Evolutionary conservation across 495 filamentous ascomycete species (phyloP).

Genomic region (Oidiodendron maius): DNA sequence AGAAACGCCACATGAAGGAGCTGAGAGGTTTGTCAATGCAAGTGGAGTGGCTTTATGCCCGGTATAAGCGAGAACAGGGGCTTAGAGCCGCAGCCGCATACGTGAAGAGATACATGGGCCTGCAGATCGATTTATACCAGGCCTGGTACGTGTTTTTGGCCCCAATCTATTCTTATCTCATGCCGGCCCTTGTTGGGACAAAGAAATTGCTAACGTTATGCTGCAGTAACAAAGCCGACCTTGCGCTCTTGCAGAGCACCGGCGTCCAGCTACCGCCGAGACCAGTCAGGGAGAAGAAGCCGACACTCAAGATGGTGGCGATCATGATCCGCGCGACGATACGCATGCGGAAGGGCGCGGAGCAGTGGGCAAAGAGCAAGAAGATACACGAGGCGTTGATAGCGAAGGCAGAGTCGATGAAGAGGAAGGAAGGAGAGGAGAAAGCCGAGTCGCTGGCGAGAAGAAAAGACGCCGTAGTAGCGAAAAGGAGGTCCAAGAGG

Average conservation of each 20-base stretch:
- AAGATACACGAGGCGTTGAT: conserved; percentile 16
- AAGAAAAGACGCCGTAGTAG: too few relatives aligned
- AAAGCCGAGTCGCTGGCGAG: too few relatives aligned
- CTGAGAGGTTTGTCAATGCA: conserved; percentile 78
- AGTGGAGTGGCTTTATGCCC: conserved; percentile 80
- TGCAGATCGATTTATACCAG: conserved; percentile 74
- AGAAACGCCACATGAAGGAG: conserved; percentile 70
- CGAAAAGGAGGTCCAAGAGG: not conserved
- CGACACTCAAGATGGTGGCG: conserved; percentile 21
- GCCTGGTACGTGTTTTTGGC: conserved; percentile 67
- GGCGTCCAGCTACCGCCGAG: conserved; percentile 48
- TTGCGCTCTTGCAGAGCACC: conserved; percentile 77
- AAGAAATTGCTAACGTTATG: not conserved
- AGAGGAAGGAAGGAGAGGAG: conserved; percentile 1
- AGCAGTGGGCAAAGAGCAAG: conserved; percentile 14
- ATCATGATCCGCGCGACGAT: conserved; percentile 15
- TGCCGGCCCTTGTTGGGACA: not conserved
- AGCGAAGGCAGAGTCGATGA: conserved; percentile 14
- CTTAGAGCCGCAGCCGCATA: conserved; percentile 72
- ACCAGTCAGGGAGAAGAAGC: conserved; percentile 31
- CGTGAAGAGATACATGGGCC: conserved; percentile 69
- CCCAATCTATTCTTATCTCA: not conserved
- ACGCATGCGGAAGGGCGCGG: conserved; percentile 19
- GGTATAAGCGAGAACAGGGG: conserved; percentile 69
- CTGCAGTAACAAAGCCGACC: conserved; percentile 82